A percentile compares a stretch with the other conserved stretches of the same genome.
phyloP scores from a whole-genome alignment of 495 filamentous ascomycete genomes.

The Venustampulla echinocandica region DNA sequence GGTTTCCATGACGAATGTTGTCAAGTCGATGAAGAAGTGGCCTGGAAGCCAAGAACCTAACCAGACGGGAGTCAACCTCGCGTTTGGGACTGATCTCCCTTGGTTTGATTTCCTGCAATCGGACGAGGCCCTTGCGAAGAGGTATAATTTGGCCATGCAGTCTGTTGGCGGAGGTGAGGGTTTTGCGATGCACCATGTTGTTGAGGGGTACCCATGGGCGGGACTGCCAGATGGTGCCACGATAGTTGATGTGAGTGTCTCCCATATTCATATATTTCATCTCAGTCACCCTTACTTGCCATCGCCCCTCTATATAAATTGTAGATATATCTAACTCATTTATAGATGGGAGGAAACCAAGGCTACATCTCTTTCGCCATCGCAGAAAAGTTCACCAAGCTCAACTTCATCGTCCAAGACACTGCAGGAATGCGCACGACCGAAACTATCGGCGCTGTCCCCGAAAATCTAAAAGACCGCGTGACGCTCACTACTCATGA shows the following conservation, averaged over 20 bases:
- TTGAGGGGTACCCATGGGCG: conserved; percentile 24
- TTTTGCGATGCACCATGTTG: conserved; percentile 13
- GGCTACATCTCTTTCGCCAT: conserved; percentile 43
- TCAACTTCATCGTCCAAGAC: conserved; percentile 48
- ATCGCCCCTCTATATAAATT: no score
- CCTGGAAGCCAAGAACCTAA: not conserved
- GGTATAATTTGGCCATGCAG: conserved; percentile 25
- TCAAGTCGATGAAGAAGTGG: conserved; percentile 4
- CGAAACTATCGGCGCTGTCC: conserved; percentile 28
- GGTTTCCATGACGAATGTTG: not conserved
- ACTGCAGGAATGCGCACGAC: conserved; percentile 31
- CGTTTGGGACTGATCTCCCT: not conserved
- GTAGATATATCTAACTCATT: no score
- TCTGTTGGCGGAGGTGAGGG: conserved; percentile 19
- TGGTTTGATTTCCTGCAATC: conserved; percentile 13
- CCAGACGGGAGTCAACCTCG: not conserved
- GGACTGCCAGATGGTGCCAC: conserved; percentile 4
- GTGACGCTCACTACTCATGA: conserved; percentile 41
- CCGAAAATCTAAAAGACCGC: conserved; percentile 28
- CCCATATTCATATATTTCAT: no score
- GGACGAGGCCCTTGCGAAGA: conserved; percentile 12
- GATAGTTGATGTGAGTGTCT: not conserved
- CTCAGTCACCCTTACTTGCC: no score
- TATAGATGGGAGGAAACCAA: conserved; percentile 41
- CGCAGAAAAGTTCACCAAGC: conserved; percentile 32